These are phyloP conservation scores for Xylaria scruposa DNA, from an alignment of 495 filamentous ascomycete genomes.

Conservation along the genomic window DNA sequence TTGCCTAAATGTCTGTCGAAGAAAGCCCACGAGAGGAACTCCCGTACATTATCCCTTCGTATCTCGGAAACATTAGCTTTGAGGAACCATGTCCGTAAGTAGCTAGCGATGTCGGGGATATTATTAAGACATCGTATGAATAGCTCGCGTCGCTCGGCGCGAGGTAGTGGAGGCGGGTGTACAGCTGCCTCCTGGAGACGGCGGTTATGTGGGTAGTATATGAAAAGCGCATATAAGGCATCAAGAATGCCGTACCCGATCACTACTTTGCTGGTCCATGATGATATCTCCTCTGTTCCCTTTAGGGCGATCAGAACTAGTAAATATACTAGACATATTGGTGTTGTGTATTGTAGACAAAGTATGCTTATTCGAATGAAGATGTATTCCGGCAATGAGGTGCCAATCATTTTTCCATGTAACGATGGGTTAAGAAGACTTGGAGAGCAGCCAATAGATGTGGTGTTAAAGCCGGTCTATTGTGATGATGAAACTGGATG, in stretches of 20 bases:
- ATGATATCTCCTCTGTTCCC: conserved; percentile 36
- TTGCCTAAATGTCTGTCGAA: conserved; percentile 51
- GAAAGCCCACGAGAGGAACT: conserved; percentile 71
- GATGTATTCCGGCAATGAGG: conserved; percentile 43
- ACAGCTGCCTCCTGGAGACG: conserved; percentile 57
- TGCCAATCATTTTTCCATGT: conserved; percentile 42
- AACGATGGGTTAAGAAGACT: background rate
- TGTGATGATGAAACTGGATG: background rate
- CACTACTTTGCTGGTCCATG: conserved; percentile 35
- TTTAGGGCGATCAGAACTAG: conserved; percentile 42
- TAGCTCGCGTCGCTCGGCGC: conserved; percentile 51
- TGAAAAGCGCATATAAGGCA: conserved; percentile 57
- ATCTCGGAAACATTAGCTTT: conserved; percentile 65
- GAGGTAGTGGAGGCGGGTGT: conserved; percentile 57
- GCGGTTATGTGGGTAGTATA: conserved; percentile 61
- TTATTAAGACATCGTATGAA: conserved; percentile 62
- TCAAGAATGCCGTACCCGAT: conserved; percentile 52
- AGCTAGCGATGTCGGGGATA: conserved; percentile 61
- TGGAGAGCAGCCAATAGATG: no score
- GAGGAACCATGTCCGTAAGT: conserved; percentile 69
- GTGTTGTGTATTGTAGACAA: conserved; percentile 58
- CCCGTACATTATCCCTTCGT: conserved; percentile 67
- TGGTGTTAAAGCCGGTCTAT: background rate
- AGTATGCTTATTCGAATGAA: conserved; percentile 59
- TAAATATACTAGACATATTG: conserved; percentile 56